Evolutionary conservation across 2,329 filamentous ascomycete species (phyloP), one percentile per base, ranked within the genome.

Genomic region (Cryphonectria radicalis): DNA sequence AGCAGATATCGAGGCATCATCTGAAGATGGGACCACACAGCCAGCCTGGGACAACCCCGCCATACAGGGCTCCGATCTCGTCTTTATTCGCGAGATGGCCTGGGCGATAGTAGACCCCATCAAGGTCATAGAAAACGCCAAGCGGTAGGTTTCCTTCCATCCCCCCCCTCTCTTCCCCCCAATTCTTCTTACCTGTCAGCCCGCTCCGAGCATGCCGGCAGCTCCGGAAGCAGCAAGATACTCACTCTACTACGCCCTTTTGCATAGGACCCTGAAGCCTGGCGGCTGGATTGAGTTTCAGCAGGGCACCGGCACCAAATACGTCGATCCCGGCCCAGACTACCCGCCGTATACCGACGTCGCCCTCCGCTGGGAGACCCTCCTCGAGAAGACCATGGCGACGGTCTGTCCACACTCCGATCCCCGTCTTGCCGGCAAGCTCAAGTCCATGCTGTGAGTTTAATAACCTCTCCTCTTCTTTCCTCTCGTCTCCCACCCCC

Each of bases 241-340:
- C 25, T 59, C n/a, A 46, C 35, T 2, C 3, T 50, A n/a, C 46
- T 10, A 46, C 22, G 22, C n/a, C 13, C 67, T 50, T 50, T 50
- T 28, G 32, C 35, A 53, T 64, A 78, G 77, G 37, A 79, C 85
- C 71, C 75, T 86, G n/a, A 81, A 78, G 62, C 79, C 81, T 0
- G 85, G 85, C 14, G 85, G 85, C 53, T 88, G 84, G 84, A 78
- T 87, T 53, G 85, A 87, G 73, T 82, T 84, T 65, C 84, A 86
- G 42, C 85, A 87, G 70, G 76, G 62, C n/a, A 64, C 62, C 62
- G 62, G 62, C 32, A 64, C 62, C 40, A 64, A 64, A 14, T 64
- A 64, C n/a, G 62, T 64, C 62, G 62, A 64, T 4, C 62, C 62
- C 10, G 62, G 62, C 8, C 62, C 62, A n/a, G 62, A 64, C 42